Base-by-base conservation (phyloP, 306 rosid genomes). In the Prunus mongolica region DNA sequence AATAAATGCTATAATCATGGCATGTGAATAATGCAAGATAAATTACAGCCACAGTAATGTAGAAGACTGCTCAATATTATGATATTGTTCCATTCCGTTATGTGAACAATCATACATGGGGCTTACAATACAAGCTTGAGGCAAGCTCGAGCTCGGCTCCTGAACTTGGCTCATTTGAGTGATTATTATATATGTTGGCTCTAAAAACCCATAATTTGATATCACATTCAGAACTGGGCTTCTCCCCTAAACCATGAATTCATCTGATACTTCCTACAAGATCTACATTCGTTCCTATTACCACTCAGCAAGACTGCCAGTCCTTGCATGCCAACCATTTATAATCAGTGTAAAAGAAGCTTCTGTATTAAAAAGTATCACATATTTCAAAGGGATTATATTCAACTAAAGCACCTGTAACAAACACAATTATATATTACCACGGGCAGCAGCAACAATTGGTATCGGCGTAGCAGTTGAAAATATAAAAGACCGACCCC, bases 401-500 rank as follows among this genome's bases (percentile, higher is more conserved):
- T 67, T 27, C 64, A 38, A 44, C 58, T 25, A 64, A 64, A 64
- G 46, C 68, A 64, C 25, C 68, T 8, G 52, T 49, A 69, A 63
- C 41, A 13, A 41, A 81, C 50, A 63, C 58, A 57, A 52, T 56
- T 44, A 49, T 5, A 73, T 57, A 49, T 81, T 78, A 95, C 98
- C 98, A 69, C 85, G 87, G 82, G 88, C 94, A 64, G 98, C 98
- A 76, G 97, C 97, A 65, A 72, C 90, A 84, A 95, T 78, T 18
- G 98, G 97, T 56, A 92, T 87, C 12, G 97, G 93, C 9, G 89
- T 76, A 67, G 98, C 75, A 38, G 97, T 92, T 66, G 98, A 90
- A 88, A 89, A 95, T 88, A 95, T 90, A 74, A 95, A 92, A 49
- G 98, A 83, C 51, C 97, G 96, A 58, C 98, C 98, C 84, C 96